phyloP scores from a whole-genome alignment of 768 basidiomycete species.

The Leccinellum albellum region DNA sequence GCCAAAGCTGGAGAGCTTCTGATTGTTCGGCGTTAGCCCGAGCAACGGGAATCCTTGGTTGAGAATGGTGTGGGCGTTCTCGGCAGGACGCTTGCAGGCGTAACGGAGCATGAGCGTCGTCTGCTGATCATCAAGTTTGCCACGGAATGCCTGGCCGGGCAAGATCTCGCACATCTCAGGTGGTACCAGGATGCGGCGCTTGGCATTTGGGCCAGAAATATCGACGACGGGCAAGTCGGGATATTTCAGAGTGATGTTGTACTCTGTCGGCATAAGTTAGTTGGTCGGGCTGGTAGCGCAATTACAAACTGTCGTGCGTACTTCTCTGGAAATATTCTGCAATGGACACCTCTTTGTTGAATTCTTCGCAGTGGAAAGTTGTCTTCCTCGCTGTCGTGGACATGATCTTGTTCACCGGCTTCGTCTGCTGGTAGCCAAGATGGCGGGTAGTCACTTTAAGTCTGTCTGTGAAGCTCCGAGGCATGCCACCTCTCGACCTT shows the following conservation, averaged over 20 bases:
- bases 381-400: slow-evolving; percentile 41
- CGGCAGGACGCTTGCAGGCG: slow-evolving; percentile 60
- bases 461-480: slow-evolving; percentile 45
- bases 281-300: neutral
- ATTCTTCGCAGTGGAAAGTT: slow-evolving; percentile 56
- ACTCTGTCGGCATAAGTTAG: slow-evolving; percentile 40
- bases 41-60: slow-evolving; percentile 54
- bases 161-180: slow-evolving; percentile 70
- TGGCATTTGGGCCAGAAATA: slow-evolving; percentile 36
- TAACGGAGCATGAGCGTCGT: slow-evolving; percentile 67
- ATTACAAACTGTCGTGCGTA: slow-evolving; percentile 30
- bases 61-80: slow-evolving; percentile 58
- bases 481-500: slow-evolving; percentile 41
- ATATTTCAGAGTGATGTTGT: slow-evolving; percentile 47
- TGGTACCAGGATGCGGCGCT: slow-evolving; percentile 45
- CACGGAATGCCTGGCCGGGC: slow-evolving; percentile 56
- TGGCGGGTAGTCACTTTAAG: slow-evolving; percentile 57
- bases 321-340: slow-evolving; percentile 61
- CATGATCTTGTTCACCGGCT: slow-evolving; percentile 41
- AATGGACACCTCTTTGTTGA: slow-evolving; percentile 50
- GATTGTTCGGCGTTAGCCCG: slow-evolving; percentile 42
- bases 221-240: slow-evolving; percentile 58
- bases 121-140: slow-evolving; percentile 56
- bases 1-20: slow-evolving; percentile 52
- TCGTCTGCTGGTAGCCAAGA: slow-evolving; percentile 50